These are phyloP conservation scores for Niebla homalea DNA, from an alignment of 495 filamentous ascomycete genomes.

Conservation along the genomic window DNA sequence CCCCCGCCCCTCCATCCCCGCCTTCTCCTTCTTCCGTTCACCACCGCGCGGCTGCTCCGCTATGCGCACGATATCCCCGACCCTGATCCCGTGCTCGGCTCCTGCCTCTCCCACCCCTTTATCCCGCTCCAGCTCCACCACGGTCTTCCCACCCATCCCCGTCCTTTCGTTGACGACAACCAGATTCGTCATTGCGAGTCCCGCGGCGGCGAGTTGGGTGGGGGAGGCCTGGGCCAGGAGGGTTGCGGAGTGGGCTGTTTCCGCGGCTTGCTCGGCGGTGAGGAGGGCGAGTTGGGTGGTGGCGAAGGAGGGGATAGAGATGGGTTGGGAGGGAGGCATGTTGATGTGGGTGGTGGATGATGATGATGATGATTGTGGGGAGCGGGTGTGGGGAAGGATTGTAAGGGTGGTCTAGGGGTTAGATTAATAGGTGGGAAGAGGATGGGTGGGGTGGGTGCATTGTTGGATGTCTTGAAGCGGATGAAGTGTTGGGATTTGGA, in stretches of 20 bases:
- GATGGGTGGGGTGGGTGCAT: no score
- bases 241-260: slow-evolving; percentile 56
- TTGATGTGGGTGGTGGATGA: background rate
- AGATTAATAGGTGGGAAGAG: no score
- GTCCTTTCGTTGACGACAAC: slow-evolving; percentile 68
- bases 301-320: slow-evolving; percentile 64
- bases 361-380: no score
- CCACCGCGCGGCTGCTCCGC: slow-evolving; percentile 58
- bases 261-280: slow-evolving; percentile 61
- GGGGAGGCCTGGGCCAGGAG: slow-evolving; percentile 62
- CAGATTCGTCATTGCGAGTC: slow-evolving; percentile 76
- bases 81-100: slow-evolving; percentile 66
- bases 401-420: no score
- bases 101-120: slow-evolving; percentile 31
- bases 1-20: slow-evolving; percentile 47
- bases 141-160: slow-evolving; percentile 73
- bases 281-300: slow-evolving; percentile 66
- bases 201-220: slow-evolving; percentile 63
- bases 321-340: background rate
- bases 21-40: slow-evolving; percentile 59
- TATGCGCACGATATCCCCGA: slow-evolving; percentile 78
- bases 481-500: no score
- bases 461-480: no score
- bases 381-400: no score
- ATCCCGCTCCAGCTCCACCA: slow-evolving; percentile 71